phyloP scores from a whole-genome alignment of 2,329 filamentous ascomycete species.

The Colletotrichum spinosum region DNA sequence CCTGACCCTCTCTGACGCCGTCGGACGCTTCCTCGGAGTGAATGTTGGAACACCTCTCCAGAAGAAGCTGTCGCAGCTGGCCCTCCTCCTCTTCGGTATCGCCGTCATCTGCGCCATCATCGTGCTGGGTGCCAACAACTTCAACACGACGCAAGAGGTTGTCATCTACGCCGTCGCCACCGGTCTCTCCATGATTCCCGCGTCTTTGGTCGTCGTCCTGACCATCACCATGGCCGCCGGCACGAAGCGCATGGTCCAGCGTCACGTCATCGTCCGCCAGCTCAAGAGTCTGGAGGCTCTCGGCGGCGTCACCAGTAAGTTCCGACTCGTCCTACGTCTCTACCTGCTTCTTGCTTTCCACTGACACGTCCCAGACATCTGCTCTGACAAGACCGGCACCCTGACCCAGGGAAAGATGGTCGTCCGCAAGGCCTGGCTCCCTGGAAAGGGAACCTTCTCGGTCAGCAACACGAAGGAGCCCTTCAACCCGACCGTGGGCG shows the following conservation, averaged over 20 bases:
- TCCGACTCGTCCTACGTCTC: too few species aligned
- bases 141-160: slow-evolving; percentile 51
- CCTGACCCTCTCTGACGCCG: slow-evolving; percentile 49
- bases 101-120: slow-evolving; percentile 61
- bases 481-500: slow-evolving; percentile 66
- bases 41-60: slow-evolving; percentile 75
- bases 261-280: slow-evolving; percentile 65
- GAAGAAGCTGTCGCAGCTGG: slow-evolving; percentile 76
- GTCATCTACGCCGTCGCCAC: slow-evolving; percentile 59
- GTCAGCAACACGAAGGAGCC: slow-evolving; percentile 64
- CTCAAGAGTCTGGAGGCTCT: slow-evolving; percentile 64
- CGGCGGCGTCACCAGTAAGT: slow-evolving; percentile 59
- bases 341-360: not conserved
- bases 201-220: slow-evolving; percentile 62
- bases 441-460: slow-evolving; percentile 58
- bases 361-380: slow-evolving; percentile 55
- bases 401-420: slow-evolving; percentile 66
- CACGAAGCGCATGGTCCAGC: slow-evolving; percentile 65
- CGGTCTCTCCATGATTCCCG: slow-evolving; percentile 62
- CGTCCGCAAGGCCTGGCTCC: slow-evolving; percentile 64
- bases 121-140: slow-evolving; percentile 57
- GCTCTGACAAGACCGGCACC: slow-evolving; percentile 69
- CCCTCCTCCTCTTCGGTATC: slow-evolving; percentile 73
- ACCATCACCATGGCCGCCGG: slow-evolving; percentile 71
- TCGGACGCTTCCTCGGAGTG: slow-evolving; percentile 61